Evolutionary conservation across 2,329 filamentous ascomycete species (phyloP).

Genomic region (Piedraia hortae): DNA sequence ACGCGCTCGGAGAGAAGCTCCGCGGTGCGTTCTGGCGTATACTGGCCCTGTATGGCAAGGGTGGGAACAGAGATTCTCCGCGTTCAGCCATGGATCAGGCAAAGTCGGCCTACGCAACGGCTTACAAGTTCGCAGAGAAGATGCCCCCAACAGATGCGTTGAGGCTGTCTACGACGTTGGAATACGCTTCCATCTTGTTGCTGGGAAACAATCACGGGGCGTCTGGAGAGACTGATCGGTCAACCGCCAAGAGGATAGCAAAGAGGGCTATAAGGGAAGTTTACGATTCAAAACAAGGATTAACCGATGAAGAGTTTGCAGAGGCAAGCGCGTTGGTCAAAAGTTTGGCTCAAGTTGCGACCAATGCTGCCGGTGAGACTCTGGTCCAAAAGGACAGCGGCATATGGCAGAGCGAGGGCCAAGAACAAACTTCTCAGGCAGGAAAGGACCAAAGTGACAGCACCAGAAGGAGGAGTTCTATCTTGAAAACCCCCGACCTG

Average conservation of each 20-base stretch:
- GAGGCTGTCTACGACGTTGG: slow-evolving; percentile 66
- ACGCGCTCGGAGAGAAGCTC: slow-evolving; percentile 73
- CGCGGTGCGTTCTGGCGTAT: slow-evolving; percentile 90
- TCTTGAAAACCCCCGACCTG: too few species aligned
- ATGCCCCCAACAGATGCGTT: slow-evolving; percentile 72
- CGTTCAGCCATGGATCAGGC: slow-evolving; percentile 19
- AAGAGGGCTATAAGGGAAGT: slow-evolving; percentile 68
- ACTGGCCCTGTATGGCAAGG: slow-evolving; percentile 86
- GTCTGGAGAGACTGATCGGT: slow-evolving; percentile 50
- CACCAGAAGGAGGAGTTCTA: too few species aligned
- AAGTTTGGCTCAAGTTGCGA: too few species aligned
- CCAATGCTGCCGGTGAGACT: too few species aligned
- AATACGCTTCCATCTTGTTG: slow-evolving; percentile 79
- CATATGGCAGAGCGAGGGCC: too few species aligned
- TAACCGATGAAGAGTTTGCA: slow-evolving; percentile 86
- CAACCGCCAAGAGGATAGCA: slow-evolving; percentile 48
- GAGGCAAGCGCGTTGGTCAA: slow-evolving; percentile 75
- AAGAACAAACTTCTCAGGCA: too few species aligned
- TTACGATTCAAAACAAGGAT: slow-evolving; percentile 69
- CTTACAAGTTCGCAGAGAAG: slow-evolving; percentile 42
- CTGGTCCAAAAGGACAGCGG: too few species aligned
- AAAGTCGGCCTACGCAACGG: slow-evolving; percentile 52
- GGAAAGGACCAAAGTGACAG: too few species aligned
- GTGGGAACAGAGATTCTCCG: slow-evolving; percentile 13
- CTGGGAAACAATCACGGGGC: slow-evolving; percentile 70